These are phyloP conservation scores for Sedum album DNA, from an alignment of 164 flowering plant species.

Conservation along the genomic window DNA sequence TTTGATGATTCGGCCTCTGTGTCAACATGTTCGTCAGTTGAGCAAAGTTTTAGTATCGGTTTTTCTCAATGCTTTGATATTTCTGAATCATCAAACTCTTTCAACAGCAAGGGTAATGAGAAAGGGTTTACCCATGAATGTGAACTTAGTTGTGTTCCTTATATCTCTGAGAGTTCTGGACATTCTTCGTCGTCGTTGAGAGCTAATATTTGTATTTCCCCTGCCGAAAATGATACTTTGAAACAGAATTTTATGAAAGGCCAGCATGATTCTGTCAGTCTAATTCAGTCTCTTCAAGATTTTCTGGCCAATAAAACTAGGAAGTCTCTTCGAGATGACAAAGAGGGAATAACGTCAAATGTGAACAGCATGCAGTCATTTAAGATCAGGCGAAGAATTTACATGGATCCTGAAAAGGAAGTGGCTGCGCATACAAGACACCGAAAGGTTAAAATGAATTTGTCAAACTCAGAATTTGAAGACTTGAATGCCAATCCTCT, in stretches of 20 bases:
- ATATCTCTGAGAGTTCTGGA: not conserved
- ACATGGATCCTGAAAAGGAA: not conserved
- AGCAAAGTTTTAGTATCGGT: not conserved
- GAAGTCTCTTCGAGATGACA: not conserved
- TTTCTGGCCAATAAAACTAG: not conserved
- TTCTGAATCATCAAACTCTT: not conserved
- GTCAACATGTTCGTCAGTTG: not conserved
- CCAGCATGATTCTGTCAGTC: not conserved
- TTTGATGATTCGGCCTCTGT: conserved; percentile 12
- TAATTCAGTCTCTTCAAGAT: not conserved
- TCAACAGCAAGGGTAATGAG: not conserved
- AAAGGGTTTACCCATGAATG: not conserved
- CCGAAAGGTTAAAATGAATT: not conserved
- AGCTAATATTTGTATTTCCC: not conserved
- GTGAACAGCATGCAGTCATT: not conserved
- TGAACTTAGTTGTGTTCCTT: not conserved
- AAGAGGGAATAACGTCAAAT: not conserved
- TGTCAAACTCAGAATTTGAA: not conserved
- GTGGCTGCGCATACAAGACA: not conserved
- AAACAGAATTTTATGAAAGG: not conserved
- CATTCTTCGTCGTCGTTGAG: not conserved
- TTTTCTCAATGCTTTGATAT: not conserved
- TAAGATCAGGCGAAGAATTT: not conserved
- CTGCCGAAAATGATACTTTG: not conserved
- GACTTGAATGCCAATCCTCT: not conserved